phyloP scores from a whole-genome alignment of 345 rosid species.

The Schrenkiella parvula region DNA sequence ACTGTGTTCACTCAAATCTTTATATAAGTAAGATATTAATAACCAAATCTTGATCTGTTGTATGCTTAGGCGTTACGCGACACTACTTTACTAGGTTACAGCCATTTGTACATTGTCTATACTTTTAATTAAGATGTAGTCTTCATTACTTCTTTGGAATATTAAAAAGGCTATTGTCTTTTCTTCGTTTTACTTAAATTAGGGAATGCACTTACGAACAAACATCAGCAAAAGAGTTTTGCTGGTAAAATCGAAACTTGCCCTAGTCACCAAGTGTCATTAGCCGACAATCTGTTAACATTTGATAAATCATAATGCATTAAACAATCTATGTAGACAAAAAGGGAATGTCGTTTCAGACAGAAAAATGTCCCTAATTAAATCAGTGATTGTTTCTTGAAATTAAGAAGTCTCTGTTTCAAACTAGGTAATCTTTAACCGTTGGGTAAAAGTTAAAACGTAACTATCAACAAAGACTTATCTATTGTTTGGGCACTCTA shows the following conservation, averaged over 20 bases:
- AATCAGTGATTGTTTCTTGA: not conserved
- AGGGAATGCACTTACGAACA: not conserved
- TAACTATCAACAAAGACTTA: not conserved
- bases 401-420: not conserved
- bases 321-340: too few species aligned
- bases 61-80: not conserved
- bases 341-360: not conserved
- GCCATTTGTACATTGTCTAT: not conserved
- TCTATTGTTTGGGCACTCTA: not conserved
- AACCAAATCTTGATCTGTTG: not conserved
- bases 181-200: not conserved
- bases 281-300: too few species aligned
- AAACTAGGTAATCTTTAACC: not conserved
- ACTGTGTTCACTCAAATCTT: not conserved
- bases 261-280: too few species aligned
- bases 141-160: not conserved
- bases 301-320: too few species aligned
- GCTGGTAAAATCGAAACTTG: too few species aligned
- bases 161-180: not conserved
- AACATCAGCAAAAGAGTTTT: not conserved
- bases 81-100: not conserved
- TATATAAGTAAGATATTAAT: not conserved
- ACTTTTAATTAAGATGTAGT: not conserved
- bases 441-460: conserved; percentile 2
- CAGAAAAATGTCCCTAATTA: not conserved